Evolutionary conservation across 2,329 filamentous ascomycete species (phyloP).

Genomic region (Aspergillus phoenicis): DNA sequence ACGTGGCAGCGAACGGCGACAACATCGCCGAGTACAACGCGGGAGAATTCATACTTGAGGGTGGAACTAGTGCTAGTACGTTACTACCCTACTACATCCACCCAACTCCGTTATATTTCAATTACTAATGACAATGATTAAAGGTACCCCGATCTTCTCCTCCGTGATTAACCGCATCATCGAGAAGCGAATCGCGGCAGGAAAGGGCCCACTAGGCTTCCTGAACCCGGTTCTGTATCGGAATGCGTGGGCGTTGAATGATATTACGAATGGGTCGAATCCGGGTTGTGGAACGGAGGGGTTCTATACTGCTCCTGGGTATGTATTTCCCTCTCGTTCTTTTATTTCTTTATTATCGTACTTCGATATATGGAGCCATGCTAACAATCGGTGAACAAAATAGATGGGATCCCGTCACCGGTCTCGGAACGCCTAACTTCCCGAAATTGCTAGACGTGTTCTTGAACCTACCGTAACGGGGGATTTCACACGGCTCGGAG

Average conservation of each 20-base stretch:
- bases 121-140: background rate
- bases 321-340: background rate
- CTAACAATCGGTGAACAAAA: background rate
- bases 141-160: slow-evolving; percentile 13
- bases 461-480: background rate
- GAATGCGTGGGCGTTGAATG: slow-evolving; percentile 6
- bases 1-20: slow-evolving; percentile 11
- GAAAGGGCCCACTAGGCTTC: slow-evolving; percentile 10
- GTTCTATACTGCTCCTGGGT: slow-evolving; percentile 12
- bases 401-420: slow-evolving; percentile 13
- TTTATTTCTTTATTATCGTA: background rate
- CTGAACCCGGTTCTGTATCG: slow-evolving; percentile 11
- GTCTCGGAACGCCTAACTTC: slow-evolving; percentile 9
- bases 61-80: slow-evolving; percentile 11
- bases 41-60: background rate
- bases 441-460: slow-evolving; percentile 11
- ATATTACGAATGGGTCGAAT: slow-evolving; percentile 11
- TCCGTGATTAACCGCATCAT: slow-evolving; percentile 14
- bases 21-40: slow-evolving; percentile 8
- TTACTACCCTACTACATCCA: background rate
- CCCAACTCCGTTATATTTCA: background rate
- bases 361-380: background rate
- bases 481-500: background rate
- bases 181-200: slow-evolving; percentile 9
- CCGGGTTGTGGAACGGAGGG: slow-evolving; percentile 11